These are phyloP conservation scores for Aspergillus cavernicola DNA, from an alignment of 495 filamentous ascomycete species.

Conservation along the genomic window DNA sequence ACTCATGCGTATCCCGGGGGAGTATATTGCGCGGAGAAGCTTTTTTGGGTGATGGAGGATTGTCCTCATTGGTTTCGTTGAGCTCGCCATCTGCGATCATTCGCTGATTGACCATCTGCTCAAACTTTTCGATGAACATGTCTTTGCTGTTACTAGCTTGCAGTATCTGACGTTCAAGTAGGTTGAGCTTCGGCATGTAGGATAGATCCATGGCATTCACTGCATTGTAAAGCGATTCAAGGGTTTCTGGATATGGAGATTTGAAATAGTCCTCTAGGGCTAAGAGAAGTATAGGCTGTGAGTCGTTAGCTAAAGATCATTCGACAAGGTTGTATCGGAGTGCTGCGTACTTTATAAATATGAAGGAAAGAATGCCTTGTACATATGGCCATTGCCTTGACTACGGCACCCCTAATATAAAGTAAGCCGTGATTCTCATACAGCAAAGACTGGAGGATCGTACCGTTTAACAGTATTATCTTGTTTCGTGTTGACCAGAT, in stretches of 20 bases:
- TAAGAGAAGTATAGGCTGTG: conserved; percentile 83
- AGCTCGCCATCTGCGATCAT: conserved; percentile 44
- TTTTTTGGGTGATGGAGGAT: conserved; percentile 47
- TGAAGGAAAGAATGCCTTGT: conserved; percentile 97
- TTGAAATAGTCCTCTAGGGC: conserved; percentile 98
- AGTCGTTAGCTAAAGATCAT: conserved; percentile 17
- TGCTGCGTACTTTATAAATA: conserved; percentile 79
- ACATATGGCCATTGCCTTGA: conserved; percentile 99
- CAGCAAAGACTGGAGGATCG: conserved; percentile 9
- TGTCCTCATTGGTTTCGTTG: conserved; percentile 20
- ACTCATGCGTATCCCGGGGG: conserved; percentile 94
- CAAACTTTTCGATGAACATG: conserved; percentile 96
- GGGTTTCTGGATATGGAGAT: conserved; percentile 79
- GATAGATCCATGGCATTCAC: conserved; percentile 97
- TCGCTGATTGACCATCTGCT: conserved; percentile 80
- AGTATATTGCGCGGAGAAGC: conserved; percentile 50
- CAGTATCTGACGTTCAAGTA: conserved; percentile 80
- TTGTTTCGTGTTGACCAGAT: conserved; percentile 96
- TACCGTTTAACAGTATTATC: conserved; percentile 84
- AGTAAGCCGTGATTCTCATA: conserved; percentile 3
- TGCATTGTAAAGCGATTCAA: conserved; percentile 84
- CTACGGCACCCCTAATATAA: conserved; percentile 72
- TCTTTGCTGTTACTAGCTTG: conserved; percentile 91
- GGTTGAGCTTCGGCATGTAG: conserved; percentile 79
- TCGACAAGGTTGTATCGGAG: neutral